Conservation (phyloP, 2,329 filamentous ascomycete genomes). For the Ophioceras dolichostomum region DNA sequence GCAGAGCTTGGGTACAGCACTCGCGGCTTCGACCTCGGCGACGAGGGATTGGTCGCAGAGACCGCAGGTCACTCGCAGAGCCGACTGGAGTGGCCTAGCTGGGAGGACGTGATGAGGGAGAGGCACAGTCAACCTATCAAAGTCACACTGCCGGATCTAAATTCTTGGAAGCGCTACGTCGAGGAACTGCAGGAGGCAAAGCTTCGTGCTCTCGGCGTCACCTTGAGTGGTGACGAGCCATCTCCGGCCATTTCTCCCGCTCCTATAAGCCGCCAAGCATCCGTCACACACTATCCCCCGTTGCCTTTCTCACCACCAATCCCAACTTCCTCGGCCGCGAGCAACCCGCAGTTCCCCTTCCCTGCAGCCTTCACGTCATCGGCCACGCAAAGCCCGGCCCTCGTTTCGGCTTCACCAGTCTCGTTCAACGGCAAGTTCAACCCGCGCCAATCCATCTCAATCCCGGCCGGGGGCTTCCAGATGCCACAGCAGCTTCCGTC, state of each 20-base stretch:
- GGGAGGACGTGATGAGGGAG: conserved; percentile 45
- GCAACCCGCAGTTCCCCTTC: conserved; percentile 51
- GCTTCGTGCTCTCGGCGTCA: conserved; percentile 81
- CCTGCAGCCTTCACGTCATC: conserved; percentile 48
- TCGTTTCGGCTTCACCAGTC: conserved; percentile 59
- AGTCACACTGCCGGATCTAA: conserved; percentile 59
- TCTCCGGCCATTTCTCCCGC: conserved; percentile 53
- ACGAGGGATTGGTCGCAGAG: conserved; percentile 24
- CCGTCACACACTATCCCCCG: conserved; percentile 56
- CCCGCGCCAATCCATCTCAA: conserved; percentile 59
- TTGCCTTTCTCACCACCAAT: conserved; percentile 76
- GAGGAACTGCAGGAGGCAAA: conserved; percentile 81
- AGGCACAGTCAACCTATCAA: conserved; percentile 38
- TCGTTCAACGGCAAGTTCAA: conserved; percentile 57
- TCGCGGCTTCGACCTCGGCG: conserved; percentile 53
- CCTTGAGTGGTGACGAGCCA: conserved; percentile 61
- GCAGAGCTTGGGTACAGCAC: conserved; percentile 58
- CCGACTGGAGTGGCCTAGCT: conserved; percentile 53
- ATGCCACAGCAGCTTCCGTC: conserved; percentile 48
- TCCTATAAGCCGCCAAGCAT: conserved; percentile 53
- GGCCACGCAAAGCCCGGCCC: conserved; percentile 48
- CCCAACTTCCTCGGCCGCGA: conserved; percentile 65
- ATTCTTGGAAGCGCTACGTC: conserved; percentile 66
- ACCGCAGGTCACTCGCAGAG: conserved; percentile 45
- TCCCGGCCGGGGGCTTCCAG: conserved; percentile 52